phyloP scores from a whole-genome alignment of 1,284 basidiomycete species.

The Mycena citricolor region DNA sequence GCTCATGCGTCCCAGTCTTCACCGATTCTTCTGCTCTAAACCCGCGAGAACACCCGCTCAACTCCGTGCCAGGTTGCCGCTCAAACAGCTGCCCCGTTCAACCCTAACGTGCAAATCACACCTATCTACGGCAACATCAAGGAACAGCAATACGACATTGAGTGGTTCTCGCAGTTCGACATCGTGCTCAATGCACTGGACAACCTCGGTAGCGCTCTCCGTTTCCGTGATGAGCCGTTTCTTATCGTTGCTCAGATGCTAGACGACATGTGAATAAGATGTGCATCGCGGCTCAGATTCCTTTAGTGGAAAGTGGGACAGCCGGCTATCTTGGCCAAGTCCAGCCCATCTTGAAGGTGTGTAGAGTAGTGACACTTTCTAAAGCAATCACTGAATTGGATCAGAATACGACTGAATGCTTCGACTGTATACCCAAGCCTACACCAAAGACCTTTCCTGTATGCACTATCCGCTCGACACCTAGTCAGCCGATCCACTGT shows the following conservation, averaged over 20 bases:
- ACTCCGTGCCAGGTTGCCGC: conserved; percentile 71
- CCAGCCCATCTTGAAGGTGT: conserved; percentile 72
- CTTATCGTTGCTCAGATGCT: conserved; percentile 56
- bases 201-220: conserved; percentile 68
- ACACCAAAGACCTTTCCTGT: conserved; percentile 95
- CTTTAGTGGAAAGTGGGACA: conserved; percentile 95
- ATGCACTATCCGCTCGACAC: conserved; percentile 97
- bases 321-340: conserved; percentile 93
- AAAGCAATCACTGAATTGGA: conserved; percentile 1
- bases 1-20: no score
- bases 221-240: conserved; percentile 1
- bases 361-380: conserved; percentile 18
- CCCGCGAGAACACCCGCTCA: neutral
- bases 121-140: conserved; percentile 97
- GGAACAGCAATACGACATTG: conserved; percentile 86
- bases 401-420: conserved; percentile 86
- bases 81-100: conserved; percentile 87
- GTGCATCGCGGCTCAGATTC: conserved; percentile 90
- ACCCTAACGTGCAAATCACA: conserved; percentile 85
- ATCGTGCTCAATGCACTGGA: conserved; percentile 96
- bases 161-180: conserved; percentile 90
- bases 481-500: conserved; percentile 96
- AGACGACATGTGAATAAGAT: conserved; percentile 95
- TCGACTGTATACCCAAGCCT: conserved; percentile 88
- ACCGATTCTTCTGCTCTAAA: conserved; percentile 4